phyloP scores from a whole-genome alignment of 257 asterid species.

The Marsdenia floribunda region DNA sequence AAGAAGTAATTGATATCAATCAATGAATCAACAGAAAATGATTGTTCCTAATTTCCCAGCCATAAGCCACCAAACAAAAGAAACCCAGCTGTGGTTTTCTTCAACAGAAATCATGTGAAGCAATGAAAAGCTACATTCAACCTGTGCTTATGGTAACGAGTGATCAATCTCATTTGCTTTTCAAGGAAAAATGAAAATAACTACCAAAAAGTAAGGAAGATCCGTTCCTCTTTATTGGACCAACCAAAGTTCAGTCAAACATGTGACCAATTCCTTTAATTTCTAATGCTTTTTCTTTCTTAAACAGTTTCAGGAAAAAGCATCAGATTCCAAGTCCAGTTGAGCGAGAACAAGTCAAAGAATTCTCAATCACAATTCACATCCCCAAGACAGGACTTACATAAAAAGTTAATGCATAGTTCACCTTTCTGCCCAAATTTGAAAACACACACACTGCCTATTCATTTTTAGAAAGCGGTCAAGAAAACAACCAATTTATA shows the following conservation, averaged over 20 bases:
- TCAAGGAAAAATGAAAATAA: not conserved
- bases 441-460: not conserved
- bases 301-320: constrained; percentile 24
- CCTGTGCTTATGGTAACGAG: constrained; percentile 27
- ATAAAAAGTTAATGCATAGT: not conserved
- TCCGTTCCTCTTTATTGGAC: constrained; percentile 20
- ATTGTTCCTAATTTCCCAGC: constrained; percentile 27
- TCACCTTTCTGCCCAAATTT: not conserved
- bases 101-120: constrained; percentile 62
- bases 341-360: constrained; percentile 39
- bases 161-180: not conserved
- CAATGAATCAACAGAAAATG: constrained; percentile 26
- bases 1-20: constrained; percentile 15
- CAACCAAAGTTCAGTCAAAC: constrained; percentile 45
- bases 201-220: not conserved
- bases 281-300: constrained; percentile 21
- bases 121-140: constrained; percentile 26
- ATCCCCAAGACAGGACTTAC: not conserved
- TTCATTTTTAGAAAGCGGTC: not conserved
- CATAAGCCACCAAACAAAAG: constrained; percentile 37
- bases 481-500: not conserved
- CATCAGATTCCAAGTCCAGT: constrained; percentile 17
- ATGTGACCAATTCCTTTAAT: constrained; percentile 44
- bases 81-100: constrained; percentile 34
- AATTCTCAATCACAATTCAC: constrained; percentile 14